Conservation (phyloP, 441 rosid genomes). For the Pelargonium australe region DNA sequence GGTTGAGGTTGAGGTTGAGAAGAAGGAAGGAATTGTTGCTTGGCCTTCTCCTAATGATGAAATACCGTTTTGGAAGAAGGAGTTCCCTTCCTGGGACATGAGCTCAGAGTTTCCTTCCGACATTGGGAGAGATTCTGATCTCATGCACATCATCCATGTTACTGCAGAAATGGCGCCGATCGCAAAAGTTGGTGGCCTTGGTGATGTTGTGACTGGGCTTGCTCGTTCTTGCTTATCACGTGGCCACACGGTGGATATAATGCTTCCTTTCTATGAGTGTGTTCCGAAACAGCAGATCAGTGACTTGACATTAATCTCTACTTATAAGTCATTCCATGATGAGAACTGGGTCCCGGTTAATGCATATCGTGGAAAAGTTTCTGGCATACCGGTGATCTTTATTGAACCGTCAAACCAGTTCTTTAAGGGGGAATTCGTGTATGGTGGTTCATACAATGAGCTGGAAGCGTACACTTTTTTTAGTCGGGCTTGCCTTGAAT, state of each 20-base stretch:
- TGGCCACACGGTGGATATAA: conserved; percentile 43
- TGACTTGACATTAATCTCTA: conserved; percentile 30
- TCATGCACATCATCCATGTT: conserved; percentile 39
- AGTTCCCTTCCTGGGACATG: conserved; percentile 34
- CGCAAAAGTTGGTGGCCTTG: conserved; percentile 62
- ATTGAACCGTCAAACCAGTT: conserved; percentile 49
- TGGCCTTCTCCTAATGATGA: conserved; percentile 49
- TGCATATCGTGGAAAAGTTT: conserved; percentile 44
- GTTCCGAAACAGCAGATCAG: conserved; percentile 31
- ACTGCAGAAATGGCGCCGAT: conserved; percentile 59
- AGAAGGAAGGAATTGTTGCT: not conserved
- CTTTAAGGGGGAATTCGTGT: conserved; percentile 43
- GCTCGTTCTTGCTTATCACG: conserved; percentile 45
- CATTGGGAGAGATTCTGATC: conserved; percentile 34
- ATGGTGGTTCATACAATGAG: conserved; percentile 53
- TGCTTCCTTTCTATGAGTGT: conserved; percentile 57
- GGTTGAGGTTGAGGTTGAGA: not conserved
- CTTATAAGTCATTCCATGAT: conserved; percentile 40
- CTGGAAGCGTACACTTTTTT: conserved; percentile 51
- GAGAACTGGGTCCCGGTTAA: conserved; percentile 40
- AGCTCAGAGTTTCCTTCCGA: conserved; percentile 21
- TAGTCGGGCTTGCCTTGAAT: conserved; percentile 57
- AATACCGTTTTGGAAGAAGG: conserved; percentile 46
- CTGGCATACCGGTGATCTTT: conserved; percentile 39
- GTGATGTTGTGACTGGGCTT: conserved; percentile 57